phyloP scores from a whole-genome alignment of 305 asterid genomes.

The Fraxinus latifolia region DNA sequence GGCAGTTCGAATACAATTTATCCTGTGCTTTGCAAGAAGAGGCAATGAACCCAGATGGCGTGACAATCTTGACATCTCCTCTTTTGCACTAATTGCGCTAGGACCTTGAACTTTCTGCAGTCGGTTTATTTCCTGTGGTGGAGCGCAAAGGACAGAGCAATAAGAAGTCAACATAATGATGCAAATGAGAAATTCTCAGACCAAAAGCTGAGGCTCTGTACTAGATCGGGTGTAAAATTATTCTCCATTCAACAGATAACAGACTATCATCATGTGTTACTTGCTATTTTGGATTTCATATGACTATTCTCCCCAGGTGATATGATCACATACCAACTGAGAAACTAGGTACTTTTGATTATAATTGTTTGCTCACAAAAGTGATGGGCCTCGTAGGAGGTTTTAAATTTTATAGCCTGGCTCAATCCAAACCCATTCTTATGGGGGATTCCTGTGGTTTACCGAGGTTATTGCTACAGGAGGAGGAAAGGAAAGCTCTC shows the following conservation, averaged over 20 bases:
- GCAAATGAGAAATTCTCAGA: neutral
- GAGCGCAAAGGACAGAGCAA: neutral
- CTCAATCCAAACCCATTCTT: neutral
- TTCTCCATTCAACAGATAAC: neutral
- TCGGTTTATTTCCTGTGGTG: constrained; percentile 74
- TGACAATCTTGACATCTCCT: constrained; percentile 93
- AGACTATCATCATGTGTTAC: neutral
- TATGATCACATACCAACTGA: neutral
- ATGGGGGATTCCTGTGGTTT: neutral
- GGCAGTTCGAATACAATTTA: constrained; percentile 92
- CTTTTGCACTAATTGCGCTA: constrained; percentile 97
- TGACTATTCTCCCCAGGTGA: neutral
- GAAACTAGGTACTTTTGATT: neutral
- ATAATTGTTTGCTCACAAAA: neutral
- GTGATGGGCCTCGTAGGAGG: neutral
- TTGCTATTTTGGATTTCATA: neutral
- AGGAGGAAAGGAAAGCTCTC: neutral
- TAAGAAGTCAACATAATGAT: neutral
- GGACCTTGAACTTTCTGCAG: constrained; percentile 94
- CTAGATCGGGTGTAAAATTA: neutral
- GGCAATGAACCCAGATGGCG: constrained; percentile 97
- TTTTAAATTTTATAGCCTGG: neutral
- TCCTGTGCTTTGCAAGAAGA: constrained; percentile 94
- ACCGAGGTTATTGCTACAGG: neutral
- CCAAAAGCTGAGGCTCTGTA: neutral